These are phyloP conservation scores for Dillenia suffruticosa DNA, from an alignment of 164 flowering plant species.

Conservation along the genomic window DNA sequence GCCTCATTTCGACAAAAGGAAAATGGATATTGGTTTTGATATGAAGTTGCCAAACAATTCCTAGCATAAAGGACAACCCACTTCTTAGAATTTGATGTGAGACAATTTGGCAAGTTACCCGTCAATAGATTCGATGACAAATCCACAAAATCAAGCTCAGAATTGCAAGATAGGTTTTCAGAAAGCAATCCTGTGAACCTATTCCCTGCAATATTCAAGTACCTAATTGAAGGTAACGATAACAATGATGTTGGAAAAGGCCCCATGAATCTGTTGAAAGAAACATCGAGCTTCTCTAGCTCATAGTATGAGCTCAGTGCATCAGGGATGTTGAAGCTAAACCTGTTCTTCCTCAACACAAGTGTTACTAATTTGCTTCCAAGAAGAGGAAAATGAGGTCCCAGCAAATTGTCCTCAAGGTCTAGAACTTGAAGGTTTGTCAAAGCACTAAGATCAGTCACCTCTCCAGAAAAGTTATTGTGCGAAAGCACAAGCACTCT, in stretches of 20 bases:
- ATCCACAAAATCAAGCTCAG: slow-evolving; percentile 54
- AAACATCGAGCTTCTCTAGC: slow-evolving; percentile 67
- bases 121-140: slow-evolving; percentile 79
- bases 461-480: slow-evolving; percentile 65
- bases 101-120: slow-evolving; percentile 71
- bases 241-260: slow-evolving; percentile 62
- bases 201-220: slow-evolving; percentile 60
- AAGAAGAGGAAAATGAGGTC: slow-evolving; percentile 71
- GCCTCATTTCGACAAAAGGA: slow-evolving; percentile 84
- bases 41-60: slow-evolving; percentile 54
- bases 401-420: slow-evolving; percentile 64
- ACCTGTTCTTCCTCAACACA: slow-evolving; percentile 67
- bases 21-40: slow-evolving; percentile 54
- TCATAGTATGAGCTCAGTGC: slow-evolving; percentile 60
- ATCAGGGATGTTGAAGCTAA: slow-evolving; percentile 60
- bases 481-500: slow-evolving; percentile 68
- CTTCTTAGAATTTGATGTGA: slow-evolving; percentile 32
- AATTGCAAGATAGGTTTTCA: slow-evolving; percentile 57
- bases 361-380: slow-evolving; percentile 54
- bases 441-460: slow-evolving; percentile 78
- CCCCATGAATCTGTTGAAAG: slow-evolving; percentile 76
- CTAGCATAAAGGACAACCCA: slow-evolving; percentile 41
- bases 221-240: slow-evolving; percentile 67
- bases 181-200: slow-evolving; percentile 77
- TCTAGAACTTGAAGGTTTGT: slow-evolving; percentile 88